phyloP scores from a whole-genome alignment of 306 rosid genomes.

The Cercis canadensis region DNA sequence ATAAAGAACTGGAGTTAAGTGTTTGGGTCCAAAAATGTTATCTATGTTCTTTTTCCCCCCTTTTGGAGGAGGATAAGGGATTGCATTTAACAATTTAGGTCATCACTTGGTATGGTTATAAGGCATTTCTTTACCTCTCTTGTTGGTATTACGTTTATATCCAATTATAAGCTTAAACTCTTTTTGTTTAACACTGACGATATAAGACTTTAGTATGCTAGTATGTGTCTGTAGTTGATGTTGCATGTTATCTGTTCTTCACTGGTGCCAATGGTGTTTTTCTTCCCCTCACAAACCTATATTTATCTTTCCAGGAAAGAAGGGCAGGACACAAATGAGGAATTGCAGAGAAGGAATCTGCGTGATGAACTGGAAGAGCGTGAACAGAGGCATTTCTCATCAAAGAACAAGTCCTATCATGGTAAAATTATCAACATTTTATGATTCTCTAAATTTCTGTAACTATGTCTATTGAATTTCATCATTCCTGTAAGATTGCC shows the following conservation, averaged over 20 bases:
- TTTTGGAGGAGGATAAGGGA: too few relatives aligned
- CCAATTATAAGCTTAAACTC: conserved; percentile 9
- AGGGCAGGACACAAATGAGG: conserved; percentile 91
- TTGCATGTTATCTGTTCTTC: conserved; percentile 8
- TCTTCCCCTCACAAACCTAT: conserved; percentile 12
- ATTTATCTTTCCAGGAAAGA: conserved; percentile 63
- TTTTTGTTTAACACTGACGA: conserved; percentile 10
- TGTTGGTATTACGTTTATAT: too few relatives aligned
- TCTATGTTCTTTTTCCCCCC: too few relatives aligned
- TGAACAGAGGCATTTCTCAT: conserved; percentile 89
- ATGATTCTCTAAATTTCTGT: background rate
- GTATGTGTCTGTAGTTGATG: background rate
- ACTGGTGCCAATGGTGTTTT: background rate
- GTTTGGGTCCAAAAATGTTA: too few relatives aligned
- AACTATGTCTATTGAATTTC: conserved; percentile 6
- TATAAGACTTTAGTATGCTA: background rate
- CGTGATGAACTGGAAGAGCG: conserved; percentile 91
- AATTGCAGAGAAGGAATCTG: conserved; percentile 82
- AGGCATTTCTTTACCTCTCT: too few relatives aligned
- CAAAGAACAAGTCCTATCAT: conserved; percentile 75
- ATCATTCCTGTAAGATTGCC: background rate
- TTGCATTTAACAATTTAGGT: too few relatives aligned
- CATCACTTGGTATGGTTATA: too few relatives aligned
- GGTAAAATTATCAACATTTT: conserved; percentile 47
- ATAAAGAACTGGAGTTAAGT: too few relatives aligned